Evolutionary conservation across 129 eudicot genomes (phyloP), one percentile per base, ranked within the genome.

Genomic region (Erigeron canadensis): DNA sequence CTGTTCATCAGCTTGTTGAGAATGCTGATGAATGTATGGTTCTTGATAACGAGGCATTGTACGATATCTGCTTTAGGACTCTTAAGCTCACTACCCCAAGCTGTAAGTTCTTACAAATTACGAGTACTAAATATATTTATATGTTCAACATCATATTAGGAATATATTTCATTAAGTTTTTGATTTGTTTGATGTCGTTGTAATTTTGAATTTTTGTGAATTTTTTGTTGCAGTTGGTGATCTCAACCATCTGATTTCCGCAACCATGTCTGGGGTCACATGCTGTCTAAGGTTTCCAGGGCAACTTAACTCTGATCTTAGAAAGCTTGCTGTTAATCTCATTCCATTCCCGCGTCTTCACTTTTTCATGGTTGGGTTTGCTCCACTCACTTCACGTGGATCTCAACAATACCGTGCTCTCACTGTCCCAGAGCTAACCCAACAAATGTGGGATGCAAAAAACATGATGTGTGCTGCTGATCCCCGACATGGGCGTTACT

Each of bases 231-330:
- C 84, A 88, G 95, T 88, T 71, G 95, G 95, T 69, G 95, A 88
- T 76, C 72, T 88, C 41, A 88, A 88, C 61, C 95, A 87, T 80
- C 82, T 87, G 58, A 87, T 87, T 50, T 87, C 89, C 8, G 90
- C 95, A 50, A 88, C 95, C 46, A 88, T 88, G 95, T 83, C 88
- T 39, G 95, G 95, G 1, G 95, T 88, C n/a, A 88, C 95, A 18
- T 88, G 95, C 82, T 88, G 95, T 75, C 82, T 88, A 17, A 81
- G 95, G 11, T 88, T 88, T 78, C 50, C n/a, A n/a, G n/a, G n/a
- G n/a, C n/a, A n/a, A n/a, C n/a, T n/a, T n/a, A n/a, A n/a, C n/a
- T n/a, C n/a, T n/a, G n/a, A n/a, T n/a, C n/a, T n/a, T n/a, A n/a
- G n/a, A n/a, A n/a, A n/a, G n/a, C n/a, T n/a, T n/a, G n/a, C n/a